Evolutionary conservation across 108 stramenopile species (phyloP), one percentile per base, ranked within the genome.

Genomic region (Skeletonema costatum): DNA sequence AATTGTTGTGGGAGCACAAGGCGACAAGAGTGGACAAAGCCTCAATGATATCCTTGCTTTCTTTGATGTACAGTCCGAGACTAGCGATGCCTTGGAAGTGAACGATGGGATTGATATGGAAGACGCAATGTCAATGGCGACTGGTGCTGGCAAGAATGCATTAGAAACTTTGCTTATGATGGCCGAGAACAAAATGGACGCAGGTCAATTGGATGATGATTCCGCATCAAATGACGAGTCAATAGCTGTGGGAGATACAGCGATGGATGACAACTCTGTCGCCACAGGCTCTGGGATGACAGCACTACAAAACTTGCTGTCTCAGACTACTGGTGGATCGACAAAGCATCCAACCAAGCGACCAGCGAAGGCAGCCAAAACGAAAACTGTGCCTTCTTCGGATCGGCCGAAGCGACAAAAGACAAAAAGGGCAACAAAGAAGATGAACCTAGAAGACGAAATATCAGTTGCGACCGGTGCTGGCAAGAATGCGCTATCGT

Each of bases 71-170:
- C 21, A 56, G 9, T 25, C 53, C 16, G 35, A 63, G 30, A 25
- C 33, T 14, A 36, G n/a, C 33, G 32, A 19, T 41, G 35, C 17
- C 25, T 32, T 41, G 19, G 39, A 53, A 60, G 42, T 25, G 9
- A 56, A 25, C 25, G 21, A 21, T 4, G 53, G 29, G 53, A 25
- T 56, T 2, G 25, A 46, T n/a, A 46, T 56, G n/a, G 63, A 66
- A 21, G 78, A 72, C 31, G 78, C 68, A 61, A n/a, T 38, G 44
- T 78, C 78, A 16, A 31, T 78, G 30, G 70, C 66, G 1, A 72
- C 78, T 13, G 71, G 78, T 10, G 66, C 71, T n/a, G 78, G 71
- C 11, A 67, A 61, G 25, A 72, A 78, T 21, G 78, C 78, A 66
- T 60, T 78, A 25, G 29, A 17, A 35, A n/a, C 59, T 33, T 59